Evolutionary conservation across 495 filamentous ascomycete species (phyloP).

Genomic region (Tuber borchii): DNA sequence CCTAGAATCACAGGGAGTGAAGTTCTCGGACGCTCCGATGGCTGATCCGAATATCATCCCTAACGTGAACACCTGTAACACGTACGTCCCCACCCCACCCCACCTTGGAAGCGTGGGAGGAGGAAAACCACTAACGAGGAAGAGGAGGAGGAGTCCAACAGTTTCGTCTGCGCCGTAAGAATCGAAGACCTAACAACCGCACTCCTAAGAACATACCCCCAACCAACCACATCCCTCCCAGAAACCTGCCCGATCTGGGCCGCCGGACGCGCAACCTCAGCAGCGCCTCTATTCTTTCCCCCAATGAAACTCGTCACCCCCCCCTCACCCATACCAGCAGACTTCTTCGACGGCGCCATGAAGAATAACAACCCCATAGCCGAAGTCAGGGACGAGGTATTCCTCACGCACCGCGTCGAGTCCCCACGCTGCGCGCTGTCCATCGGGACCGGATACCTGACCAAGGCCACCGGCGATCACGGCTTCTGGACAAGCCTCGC

Average conservation of each 20-base stretch:
- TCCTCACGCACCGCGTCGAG: constrained; percentile 17
- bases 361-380: constrained; percentile 32
- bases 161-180: constrained; percentile 72
- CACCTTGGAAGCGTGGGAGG: not conserved
- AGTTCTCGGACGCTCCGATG: constrained; percentile 12
- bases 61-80: constrained; percentile 14
- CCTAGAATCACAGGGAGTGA: constrained; percentile 8
- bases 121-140: not conserved
- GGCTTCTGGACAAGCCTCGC: constrained; percentile 2
- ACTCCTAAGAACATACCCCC: constrained; percentile 83
- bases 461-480: constrained; percentile 15
- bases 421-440: constrained; percentile 23
- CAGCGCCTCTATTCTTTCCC: constrained; percentile 43
- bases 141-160: not conserved
- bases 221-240: constrained; percentile 76
- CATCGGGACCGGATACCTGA: constrained; percentile 26
- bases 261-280: constrained; percentile 42
- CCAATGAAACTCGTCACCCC: constrained; percentile 24
- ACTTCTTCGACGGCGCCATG: constrained; percentile 33
- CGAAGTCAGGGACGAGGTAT: constrained; percentile 19
- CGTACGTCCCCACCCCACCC: not conserved
- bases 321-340: constrained; percentile 9
- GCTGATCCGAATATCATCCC: constrained; percentile 11
- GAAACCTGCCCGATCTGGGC: constrained; percentile 49
- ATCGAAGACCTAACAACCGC: constrained; percentile 59